Evolutionary conservation across 306 rosid genomes (phyloP).

Genomic region (barrel medic (Medicago truncatula)): DNA sequence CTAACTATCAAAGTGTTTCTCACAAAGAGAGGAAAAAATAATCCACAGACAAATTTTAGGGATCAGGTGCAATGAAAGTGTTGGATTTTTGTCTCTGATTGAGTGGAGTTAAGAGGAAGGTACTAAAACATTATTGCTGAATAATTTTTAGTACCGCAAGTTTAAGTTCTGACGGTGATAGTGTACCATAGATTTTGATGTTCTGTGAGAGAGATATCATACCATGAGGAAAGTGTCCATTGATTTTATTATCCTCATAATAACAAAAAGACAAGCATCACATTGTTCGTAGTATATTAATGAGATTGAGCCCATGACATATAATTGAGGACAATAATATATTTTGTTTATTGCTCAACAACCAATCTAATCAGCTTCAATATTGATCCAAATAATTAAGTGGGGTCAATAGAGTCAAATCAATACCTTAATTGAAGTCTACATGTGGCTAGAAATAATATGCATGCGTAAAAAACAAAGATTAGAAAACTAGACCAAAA

Average conservation of each 20-base stretch:
- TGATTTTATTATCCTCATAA: slow-evolving; percentile 40
- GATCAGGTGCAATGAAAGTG: no score
- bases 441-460: not conserved
- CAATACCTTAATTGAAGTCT: no score
- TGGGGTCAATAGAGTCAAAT: slow-evolving; percentile 17
- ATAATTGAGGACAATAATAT: slow-evolving; percentile 46
- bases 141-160: slow-evolving; percentile 5
- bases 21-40: not conserved
- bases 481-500: slow-evolving; percentile 10
- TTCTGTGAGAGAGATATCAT: slow-evolving; percentile 44
- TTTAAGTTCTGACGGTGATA: slow-evolving; percentile 40
- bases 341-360: slow-evolving; percentile 37
- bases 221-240: slow-evolving; percentile 33
- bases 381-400: slow-evolving; percentile 30
- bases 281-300: slow-evolving; percentile 39
- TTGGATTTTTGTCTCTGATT: no score
- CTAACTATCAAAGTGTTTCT: not conserved
- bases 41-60: not conserved
- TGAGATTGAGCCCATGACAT: slow-evolving; percentile 41
- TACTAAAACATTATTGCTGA: slow-evolving; percentile 41
- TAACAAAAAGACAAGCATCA: slow-evolving; percentile 33
- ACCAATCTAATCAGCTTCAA: slow-evolving; percentile 32
- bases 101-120: slow-evolving; percentile 3
- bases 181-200: slow-evolving; percentile 26
- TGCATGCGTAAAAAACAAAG: slow-evolving; percentile 1